Conservation (phyloP, 176 grass and related monocot species). For the Oryza meridionalis region DNA sequence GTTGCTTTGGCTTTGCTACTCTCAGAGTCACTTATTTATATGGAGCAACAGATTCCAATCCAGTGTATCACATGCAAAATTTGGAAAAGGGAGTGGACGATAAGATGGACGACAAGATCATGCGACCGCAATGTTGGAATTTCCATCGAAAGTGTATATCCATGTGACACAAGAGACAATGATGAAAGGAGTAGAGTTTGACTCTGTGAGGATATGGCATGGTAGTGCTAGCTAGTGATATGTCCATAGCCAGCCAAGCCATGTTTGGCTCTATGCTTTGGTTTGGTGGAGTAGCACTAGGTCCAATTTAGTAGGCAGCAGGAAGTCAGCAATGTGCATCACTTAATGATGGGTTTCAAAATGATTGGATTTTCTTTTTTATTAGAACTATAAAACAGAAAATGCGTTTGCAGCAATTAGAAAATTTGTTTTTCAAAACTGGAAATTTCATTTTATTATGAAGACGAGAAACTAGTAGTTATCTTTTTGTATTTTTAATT, state of each 20-base stretch:
- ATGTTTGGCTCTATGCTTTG: background rate
- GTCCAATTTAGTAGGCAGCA: background rate
- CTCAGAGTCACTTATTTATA: background rate
- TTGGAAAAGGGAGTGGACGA: background rate
- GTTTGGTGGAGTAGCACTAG: background rate
- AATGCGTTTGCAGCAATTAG: too few species aligned
- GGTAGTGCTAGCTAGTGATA: background rate
- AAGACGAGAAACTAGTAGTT: too few species aligned
- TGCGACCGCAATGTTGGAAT: background rate
- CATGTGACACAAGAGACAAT: constrained; percentile 2
- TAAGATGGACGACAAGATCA: background rate
- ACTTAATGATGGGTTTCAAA: too few species aligned
- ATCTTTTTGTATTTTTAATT: too few species aligned
- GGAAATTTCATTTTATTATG: too few species aligned
- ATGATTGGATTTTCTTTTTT: too few species aligned
- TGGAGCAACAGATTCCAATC: background rate
- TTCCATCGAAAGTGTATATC: background rate
- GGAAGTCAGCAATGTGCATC: background rate
- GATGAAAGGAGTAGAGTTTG: background rate
- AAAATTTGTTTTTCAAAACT: too few species aligned
- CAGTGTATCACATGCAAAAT: constrained; percentile 14
- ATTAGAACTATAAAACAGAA: too few species aligned
- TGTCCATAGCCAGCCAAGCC: background rate
- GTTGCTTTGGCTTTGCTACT: background rate
- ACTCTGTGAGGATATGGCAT: background rate